Evolutionary conservation across 176 grass and related monocot genomes (phyloP), one percentile per base, ranked within the genome.

Genomic region (Avena eriantha): DNA sequence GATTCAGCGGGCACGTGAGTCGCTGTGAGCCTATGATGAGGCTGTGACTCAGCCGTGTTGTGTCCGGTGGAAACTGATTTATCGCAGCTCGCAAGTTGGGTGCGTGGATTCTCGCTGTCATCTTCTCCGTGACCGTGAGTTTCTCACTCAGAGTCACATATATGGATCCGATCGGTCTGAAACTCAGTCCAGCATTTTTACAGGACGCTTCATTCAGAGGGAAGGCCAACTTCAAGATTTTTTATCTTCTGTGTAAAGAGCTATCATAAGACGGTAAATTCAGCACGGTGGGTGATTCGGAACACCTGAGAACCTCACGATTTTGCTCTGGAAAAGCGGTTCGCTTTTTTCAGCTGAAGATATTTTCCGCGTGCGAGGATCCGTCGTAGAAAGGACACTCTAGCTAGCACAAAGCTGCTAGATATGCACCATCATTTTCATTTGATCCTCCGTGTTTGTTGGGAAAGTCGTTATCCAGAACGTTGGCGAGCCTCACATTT

Each of bases 11-110:
- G 29, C 86, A 82, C 73, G 86, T 82, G 79, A 55, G 73, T 19
- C 74, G 86, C 79, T 16, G 50, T 10, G 33, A 87, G 69, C 85
- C 69, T 26, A 26, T 59, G 86, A 53, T 48, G 46, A 33, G 48
- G 73, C 48, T 9, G 73, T 53, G 43, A 73, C 41, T 41, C 39
- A 41, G 39, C 39, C 39, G 39, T 41, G 6, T 36, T 1, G 39
- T 39, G 36, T 39, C 36, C 13, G 64, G 68, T 10, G 33, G 35
- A 19, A 71, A 71, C 18, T 71, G 68, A 41, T n/a, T n/a, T n/a
- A n/a, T 34, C 19, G 35, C 68, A 43, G 19, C 43, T 16, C 61
- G 24, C 61, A 65, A 65, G 29, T 34, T 67, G 64, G 64, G 15
- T 8, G 14, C 15, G 14, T 67, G 26, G 29, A 13, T 67, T 73